These are phyloP conservation scores for Cicer yamashitae DNA, from an alignment of 306 rosid species.

Conservation along the genomic window DNA sequence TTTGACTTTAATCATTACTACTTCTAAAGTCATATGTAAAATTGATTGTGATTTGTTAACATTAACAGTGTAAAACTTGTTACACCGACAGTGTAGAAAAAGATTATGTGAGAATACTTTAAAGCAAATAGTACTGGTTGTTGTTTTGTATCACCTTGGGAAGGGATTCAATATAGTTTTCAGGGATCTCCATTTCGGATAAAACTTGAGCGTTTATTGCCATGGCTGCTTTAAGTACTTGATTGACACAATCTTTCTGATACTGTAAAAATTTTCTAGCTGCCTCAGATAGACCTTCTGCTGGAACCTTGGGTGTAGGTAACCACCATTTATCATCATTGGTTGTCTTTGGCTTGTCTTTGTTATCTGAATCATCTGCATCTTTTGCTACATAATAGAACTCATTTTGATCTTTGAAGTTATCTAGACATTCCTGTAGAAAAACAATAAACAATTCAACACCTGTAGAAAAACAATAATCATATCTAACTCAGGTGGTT, in stretches of 20 bases:
- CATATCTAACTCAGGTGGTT: no score
- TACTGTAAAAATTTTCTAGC: constrained; percentile 84
- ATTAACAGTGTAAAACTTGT: no score
- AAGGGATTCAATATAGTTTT: constrained; percentile 81
- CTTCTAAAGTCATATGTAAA: no score
- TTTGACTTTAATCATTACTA: no score
- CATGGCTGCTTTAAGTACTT: constrained; percentile 99
- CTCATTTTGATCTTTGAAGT: constrained; percentile 78
- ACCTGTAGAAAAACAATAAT: no score
- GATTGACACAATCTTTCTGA: constrained; percentile 94
- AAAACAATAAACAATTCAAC: no score
- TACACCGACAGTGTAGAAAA: not conserved
- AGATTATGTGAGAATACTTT: not conserved
- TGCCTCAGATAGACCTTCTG: constrained; percentile 76
- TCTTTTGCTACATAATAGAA: constrained; percentile 80
- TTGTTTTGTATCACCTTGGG: constrained; percentile 76
- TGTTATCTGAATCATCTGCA: constrained; percentile 58
- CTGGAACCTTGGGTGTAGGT: constrained; percentile 88
- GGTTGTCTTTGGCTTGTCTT: constrained; percentile 53
- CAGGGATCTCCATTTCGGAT: constrained; percentile 95
- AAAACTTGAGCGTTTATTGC: constrained; percentile 95
- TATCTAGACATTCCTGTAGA: constrained; percentile 63
- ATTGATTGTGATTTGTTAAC: no score
- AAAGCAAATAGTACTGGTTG: not conserved
- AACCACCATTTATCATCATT: constrained; percentile 97